Percentiles rank a stretch among this genome's conserved stretches.
Conservation (phyloP, 1,284 basidiomycete species). For the Trametes versicolor region DNA sequence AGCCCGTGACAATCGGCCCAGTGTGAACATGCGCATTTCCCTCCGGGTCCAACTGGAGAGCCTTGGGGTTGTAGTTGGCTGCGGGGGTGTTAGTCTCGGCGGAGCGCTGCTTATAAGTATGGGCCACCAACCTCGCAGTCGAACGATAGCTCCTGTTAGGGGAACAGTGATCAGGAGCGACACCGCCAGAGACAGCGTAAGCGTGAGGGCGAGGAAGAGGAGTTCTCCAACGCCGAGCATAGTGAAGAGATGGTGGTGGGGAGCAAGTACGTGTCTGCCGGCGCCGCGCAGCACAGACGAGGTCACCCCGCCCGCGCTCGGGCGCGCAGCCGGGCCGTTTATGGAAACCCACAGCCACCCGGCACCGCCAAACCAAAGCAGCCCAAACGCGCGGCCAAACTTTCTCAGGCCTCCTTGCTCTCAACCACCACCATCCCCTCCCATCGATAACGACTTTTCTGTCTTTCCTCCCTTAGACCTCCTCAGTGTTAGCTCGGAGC, state of each 20-base stretch:
- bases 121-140: conserved; percentile 57
- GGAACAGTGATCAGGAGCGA: conserved; percentile 60
- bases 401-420: conserved; percentile 45
- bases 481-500: not conserved
- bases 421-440: conserved; percentile 51
- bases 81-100: conserved; percentile 5
- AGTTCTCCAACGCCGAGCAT: conserved; percentile 36
- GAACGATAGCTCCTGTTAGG: conserved; percentile 72
- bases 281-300: conserved; percentile 23
- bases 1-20: conserved; percentile 70
- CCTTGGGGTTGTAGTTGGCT: conserved; percentile 85
- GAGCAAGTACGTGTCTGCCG: conserved; percentile 20
- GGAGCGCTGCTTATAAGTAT: not conserved
- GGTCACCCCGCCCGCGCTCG: conserved; percentile 8
- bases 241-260: conserved; percentile 45
- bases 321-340: conserved; percentile 19
- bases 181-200: conserved; percentile 62
- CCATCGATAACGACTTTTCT: conserved; percentile 23
- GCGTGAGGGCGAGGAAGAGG: conserved; percentile 48
- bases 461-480: not conserved
- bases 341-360: conserved; percentile 32
- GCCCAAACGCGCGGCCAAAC: conserved; percentile 25
- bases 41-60: conserved; percentile 83
- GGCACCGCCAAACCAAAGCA: conserved; percentile 32
- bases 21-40: conserved; percentile 80